These are phyloP conservation scores for Pythium phragmitis DNA, from an alignment of 352 stramenopile species.

Conservation along the genomic window DNA sequence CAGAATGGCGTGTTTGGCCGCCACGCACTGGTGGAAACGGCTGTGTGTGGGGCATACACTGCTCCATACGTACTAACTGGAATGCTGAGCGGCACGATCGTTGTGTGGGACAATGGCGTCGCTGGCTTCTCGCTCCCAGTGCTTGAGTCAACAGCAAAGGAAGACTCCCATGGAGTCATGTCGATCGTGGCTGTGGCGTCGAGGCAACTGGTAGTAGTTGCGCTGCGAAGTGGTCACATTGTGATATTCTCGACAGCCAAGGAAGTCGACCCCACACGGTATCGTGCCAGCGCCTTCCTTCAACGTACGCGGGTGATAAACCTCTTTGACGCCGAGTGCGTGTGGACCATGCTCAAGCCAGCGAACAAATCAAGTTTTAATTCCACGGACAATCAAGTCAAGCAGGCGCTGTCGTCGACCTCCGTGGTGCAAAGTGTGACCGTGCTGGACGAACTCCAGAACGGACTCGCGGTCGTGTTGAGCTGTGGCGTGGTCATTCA, in stretches of 20 bases:
- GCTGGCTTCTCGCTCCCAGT: slow-evolving; percentile 40
- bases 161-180: slow-evolving; percentile 22
- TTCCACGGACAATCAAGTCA: slow-evolving; percentile 1
- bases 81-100: slow-evolving; percentile 42
- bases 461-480: slow-evolving; percentile 18
- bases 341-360: slow-evolving; percentile 18
- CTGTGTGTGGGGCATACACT: slow-evolving; percentile 41
- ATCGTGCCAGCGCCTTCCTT: slow-evolving; percentile 25
- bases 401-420: slow-evolving; percentile 3
- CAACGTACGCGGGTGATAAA: slow-evolving; percentile 9
- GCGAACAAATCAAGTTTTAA: neutral
- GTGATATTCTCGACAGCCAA: slow-evolving; percentile 14
- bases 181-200: slow-evolving; percentile 36
- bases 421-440: slow-evolving; percentile 17
- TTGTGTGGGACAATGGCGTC: slow-evolving; percentile 58
- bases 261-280: slow-evolving; percentile 14
- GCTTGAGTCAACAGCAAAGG: slow-evolving; percentile 9
- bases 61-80: slow-evolving; percentile 55
- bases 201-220: slow-evolving; percentile 44
- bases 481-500: slow-evolving; percentile 17
- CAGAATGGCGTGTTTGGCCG: slow-evolving; percentile 68
- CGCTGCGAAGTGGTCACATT: slow-evolving; percentile 35
- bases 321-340: slow-evolving; percentile 16
- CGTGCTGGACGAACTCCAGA: slow-evolving; percentile 27
- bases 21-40: slow-evolving; percentile 52